Evolutionary conservation across 257 asterid species (phyloP).

Genomic region (Sherardia arvensis): DNA sequence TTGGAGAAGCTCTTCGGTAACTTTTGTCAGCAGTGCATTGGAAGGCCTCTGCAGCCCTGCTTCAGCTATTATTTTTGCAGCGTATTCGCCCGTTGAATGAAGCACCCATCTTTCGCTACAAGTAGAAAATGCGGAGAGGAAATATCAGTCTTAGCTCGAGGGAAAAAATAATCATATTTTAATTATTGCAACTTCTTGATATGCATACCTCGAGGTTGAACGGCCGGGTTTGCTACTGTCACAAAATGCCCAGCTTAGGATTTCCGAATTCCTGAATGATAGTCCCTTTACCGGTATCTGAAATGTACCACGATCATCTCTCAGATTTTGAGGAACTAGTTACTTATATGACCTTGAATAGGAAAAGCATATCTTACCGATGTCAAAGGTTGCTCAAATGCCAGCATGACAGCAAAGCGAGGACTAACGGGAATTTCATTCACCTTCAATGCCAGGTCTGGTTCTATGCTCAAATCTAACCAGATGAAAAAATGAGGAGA

Average conservation of each 20-base stretch:
- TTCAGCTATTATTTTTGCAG: conserved; percentile 51
- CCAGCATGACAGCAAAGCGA: conserved; percentile 79
- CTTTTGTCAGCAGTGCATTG: conserved; percentile 35
- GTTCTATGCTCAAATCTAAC: conserved; percentile 41
- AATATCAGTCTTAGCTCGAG: neutral
- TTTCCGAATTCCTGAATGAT: conserved; percentile 59
- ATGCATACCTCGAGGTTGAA: conserved; percentile 39
- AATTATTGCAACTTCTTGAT: neutral
- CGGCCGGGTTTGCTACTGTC: conserved; percentile 93
- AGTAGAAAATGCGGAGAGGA: neutral
- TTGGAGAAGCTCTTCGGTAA: conserved; percentile 63
- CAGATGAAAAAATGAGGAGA: conserved; percentile 7
- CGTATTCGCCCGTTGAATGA: conserved; percentile 68
- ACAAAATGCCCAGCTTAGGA: conserved; percentile 64
- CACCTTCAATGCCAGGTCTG: conserved; percentile 40
- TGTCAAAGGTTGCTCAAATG: conserved; percentile 65
- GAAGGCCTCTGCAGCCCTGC: conserved; percentile 73
- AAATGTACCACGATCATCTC: conserved; percentile 7
- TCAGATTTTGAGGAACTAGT: neutral
- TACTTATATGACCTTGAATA: neutral
- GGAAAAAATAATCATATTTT: neutral
- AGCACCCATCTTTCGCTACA: conserved; percentile 80
- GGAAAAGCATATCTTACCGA: conserved; percentile 34
- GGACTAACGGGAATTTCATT: conserved; percentile 60
- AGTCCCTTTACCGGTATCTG: conserved; percentile 69